Percentiles rank a stretch among this genome's conserved stretches.
Evolutionary conservation across 2,329 filamentous ascomycete genomes (phyloP).

Genomic region (Tolypocladium guangdongense): DNA sequence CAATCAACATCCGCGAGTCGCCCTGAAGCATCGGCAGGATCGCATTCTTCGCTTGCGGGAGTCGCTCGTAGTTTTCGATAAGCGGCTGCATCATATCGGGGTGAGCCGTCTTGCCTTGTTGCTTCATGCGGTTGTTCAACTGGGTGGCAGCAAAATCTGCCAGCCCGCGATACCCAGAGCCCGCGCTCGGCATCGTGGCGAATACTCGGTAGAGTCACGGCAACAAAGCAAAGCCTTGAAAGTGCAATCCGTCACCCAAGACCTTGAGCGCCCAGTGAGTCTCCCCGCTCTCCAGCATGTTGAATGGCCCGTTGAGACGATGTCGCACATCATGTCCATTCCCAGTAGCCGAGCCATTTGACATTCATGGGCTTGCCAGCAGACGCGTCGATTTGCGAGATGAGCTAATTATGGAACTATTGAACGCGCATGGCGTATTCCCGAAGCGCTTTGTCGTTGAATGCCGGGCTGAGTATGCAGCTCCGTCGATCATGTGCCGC

Average conservation of each 20-base stretch:
- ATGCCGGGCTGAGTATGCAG: background rate
- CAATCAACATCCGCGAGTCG: conserved; percentile 1
- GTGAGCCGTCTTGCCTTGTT: background rate
- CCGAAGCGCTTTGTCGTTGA: background rate
- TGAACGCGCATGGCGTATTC: background rate
- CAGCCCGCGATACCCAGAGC: background rate
- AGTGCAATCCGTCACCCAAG: background rate
- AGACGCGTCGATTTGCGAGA: background rate
- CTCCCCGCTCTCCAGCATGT: conserved; percentile 1
- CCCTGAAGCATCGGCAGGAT: background rate
- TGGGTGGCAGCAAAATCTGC: background rate
- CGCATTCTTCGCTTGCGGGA: background rate
- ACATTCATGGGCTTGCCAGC: conserved; percentile 1
- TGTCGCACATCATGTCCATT: conserved; percentile 4
- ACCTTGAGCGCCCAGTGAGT: conserved; percentile 1
- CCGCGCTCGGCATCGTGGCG: background rate
- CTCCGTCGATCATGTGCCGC: background rate
- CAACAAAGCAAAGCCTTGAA: background rate
- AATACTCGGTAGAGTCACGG: conserved; percentile 1
- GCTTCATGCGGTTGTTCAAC: background rate
- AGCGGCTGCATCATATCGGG: background rate
- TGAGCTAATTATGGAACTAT: conserved; percentile 1
- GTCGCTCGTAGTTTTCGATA: background rate
- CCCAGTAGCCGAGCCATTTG: conserved; percentile 1
- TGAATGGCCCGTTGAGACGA: conserved; percentile 3